phyloP scores from a whole-genome alignment of 208 protist genomes.

The Paratrypanosoma confusum region DNA sequence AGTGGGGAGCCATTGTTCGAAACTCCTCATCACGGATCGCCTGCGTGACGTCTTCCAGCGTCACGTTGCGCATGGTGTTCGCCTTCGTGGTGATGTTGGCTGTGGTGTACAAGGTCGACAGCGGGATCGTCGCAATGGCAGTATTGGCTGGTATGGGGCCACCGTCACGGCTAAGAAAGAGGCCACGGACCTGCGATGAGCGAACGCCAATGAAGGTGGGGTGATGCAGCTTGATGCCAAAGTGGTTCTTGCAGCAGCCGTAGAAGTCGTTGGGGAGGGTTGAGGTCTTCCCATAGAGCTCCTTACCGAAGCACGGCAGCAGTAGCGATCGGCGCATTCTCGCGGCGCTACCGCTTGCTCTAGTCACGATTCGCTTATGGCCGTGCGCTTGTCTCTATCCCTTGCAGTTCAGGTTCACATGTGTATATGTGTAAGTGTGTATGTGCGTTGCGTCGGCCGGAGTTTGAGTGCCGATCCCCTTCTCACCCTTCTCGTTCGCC shows the following conservation, averaged over 20 bases:
- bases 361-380: too few species aligned
- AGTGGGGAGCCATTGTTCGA: conserved; percentile 73
- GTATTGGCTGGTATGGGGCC: conserved; percentile 48
- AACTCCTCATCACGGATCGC: conserved; percentile 70
- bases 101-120: conserved; percentile 47
- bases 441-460: too few species aligned
- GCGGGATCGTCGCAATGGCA: conserved; percentile 69
- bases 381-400: too few species aligned
- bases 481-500: too few species aligned
- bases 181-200: conserved; percentile 67
- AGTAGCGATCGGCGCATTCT: too few species aligned
- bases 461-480: too few species aligned
- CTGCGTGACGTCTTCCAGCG: conserved; percentile 33
- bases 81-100: conserved; percentile 60
- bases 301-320: too few species aligned
- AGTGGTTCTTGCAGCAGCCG: conserved; percentile 36
- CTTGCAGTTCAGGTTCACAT: too few species aligned
- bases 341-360: too few species aligned
- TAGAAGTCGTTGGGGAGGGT: conserved; percentile 69
- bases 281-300: conserved; percentile 57
- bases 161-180: conserved; percentile 38
- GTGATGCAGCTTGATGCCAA: conserved; percentile 55
- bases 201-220: conserved; percentile 74
- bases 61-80: conserved; percentile 46
- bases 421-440: too few species aligned